phyloP scores from a whole-genome alignment of 768 basidiomycete genomes.

The Podaxis carcinomalis region DNA sequence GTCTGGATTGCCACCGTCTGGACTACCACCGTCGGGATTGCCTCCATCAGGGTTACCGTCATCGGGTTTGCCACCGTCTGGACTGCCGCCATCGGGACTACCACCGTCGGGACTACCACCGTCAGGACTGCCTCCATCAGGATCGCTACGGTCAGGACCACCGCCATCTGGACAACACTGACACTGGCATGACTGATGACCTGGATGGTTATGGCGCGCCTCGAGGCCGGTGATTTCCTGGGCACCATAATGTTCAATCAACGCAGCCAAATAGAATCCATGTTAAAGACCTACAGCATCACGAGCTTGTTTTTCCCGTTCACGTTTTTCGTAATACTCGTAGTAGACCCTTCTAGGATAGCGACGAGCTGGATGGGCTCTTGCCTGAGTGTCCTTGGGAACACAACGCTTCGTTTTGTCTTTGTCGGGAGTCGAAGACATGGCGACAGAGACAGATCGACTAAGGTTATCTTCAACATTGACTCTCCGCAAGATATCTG shows the following conservation, averaged over 20 bases:
- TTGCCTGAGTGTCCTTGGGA: not conserved
- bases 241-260: not conserved
- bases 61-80: no score
- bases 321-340: constrained; percentile 11
- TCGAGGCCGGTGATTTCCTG: not conserved
- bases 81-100: no score
- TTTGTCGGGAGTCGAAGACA: constrained; percentile 3
- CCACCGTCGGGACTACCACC: no score
- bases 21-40: no score
- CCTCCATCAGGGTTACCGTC: no score
- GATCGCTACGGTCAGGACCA: no score
- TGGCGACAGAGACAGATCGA: constrained; percentile 14
- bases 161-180: no score
- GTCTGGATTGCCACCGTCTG: not conserved
- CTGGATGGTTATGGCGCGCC: not conserved
- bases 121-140: no score
- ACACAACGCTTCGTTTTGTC: not conserved
- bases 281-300: not conserved
- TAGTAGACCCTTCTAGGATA: constrained; percentile 10
- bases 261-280: not conserved
- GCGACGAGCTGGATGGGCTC: not conserved
- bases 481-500: constrained; percentile 23
- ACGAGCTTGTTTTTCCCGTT: not conserved
- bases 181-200: no score
- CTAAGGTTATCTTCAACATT: constrained; percentile 21